Percentiles rank a stretch among this genome's conserved stretches.
Conservation (phyloP, 805 yeast species). For the Tetrapisispora fleetii region DNA sequence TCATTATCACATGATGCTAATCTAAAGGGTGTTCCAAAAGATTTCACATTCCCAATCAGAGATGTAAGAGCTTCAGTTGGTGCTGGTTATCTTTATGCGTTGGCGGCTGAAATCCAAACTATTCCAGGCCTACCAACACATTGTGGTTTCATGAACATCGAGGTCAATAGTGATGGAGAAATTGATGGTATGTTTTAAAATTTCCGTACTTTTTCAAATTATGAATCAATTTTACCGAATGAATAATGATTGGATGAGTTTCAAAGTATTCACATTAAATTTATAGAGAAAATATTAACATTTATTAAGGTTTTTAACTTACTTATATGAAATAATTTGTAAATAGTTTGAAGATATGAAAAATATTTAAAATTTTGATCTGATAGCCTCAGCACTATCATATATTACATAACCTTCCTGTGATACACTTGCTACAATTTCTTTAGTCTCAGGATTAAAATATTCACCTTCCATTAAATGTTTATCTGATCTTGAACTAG, state of each 20-base stretch:
- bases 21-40: slow-evolving; percentile 75
- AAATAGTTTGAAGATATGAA: neutral
- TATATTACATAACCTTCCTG: slow-evolving; percentile 51
- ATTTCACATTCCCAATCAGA: slow-evolving; percentile 70
- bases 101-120: slow-evolving; percentile 80
- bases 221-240: neutral
- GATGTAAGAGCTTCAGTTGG: slow-evolving; percentile 72
- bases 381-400: slow-evolving; percentile 11
- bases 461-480: slow-evolving; percentile 50
- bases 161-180: slow-evolving; percentile 69
- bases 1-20: slow-evolving; percentile 76
- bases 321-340: neutral
- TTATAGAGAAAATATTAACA: neutral
- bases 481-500: slow-evolving; percentile 43
- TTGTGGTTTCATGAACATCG: slow-evolving; percentile 80
- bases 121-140: slow-evolving; percentile 82
- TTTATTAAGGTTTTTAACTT: neutral
- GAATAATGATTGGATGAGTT: neutral
- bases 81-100: slow-evolving; percentile 76
- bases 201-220: neutral
- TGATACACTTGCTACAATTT: slow-evolving; percentile 47
- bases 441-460: slow-evolving; percentile 37
- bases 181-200: slow-evolving; percentile 66
- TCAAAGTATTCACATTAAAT: neutral
- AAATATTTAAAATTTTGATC: slow-evolving; percentile 13